Evolutionary conservation across 2,329 filamentous ascomycete species (phyloP), one percentile per base, ranked within the genome.

Genomic region (Gliomastix tumulicola): DNA sequence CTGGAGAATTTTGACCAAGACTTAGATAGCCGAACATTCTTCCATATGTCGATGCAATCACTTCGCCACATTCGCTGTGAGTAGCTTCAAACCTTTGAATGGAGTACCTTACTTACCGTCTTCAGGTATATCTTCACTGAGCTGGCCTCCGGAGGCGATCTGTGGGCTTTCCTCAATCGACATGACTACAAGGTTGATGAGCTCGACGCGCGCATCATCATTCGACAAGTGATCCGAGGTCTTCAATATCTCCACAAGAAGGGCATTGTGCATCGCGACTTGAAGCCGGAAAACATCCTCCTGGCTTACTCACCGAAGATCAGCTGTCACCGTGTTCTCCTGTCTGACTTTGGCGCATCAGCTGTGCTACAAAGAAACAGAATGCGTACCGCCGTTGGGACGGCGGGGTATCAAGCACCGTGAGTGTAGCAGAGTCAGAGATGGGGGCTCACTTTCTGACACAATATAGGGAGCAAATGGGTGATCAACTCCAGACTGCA

Each of bases 11-110:
- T n/a, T n/a, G n/a, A n/a, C n/a, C n/a, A n/a, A n/a, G n/a, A n/a
- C n/a, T n/a, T n/a, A n/a, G n/a, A 23, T 39, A 78, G 73, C 74
- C 72, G 6, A 75, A 79, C 41, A 68, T 78, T 32, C 54, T 76
- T 7, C 56, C 62, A 11, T 70, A 75, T 37, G 59, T 65, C 25
- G 68, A 73, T 32, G 69, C 74, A 0, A 70, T 73, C 34, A 56
- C 57, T 30, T 74, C 71, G 5, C 51, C 55, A 4, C 56, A 68
- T 38, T 66, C 59, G 13, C 47, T 77, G 63, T 76, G 47, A 41
- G 65, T 49, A 25, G 6, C 19, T 17, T 32, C 7, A 3, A 15
- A 3, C 25, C n/a, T 28, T 28, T 28, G n/a, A 13, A 7, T 16
- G 10, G 25, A 28, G 17, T n/a, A 28, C 3, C 17, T 28, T 28